Conservation (phyloP, 176 grass and related monocot species). For the Elymus sibiricus region DNA sequence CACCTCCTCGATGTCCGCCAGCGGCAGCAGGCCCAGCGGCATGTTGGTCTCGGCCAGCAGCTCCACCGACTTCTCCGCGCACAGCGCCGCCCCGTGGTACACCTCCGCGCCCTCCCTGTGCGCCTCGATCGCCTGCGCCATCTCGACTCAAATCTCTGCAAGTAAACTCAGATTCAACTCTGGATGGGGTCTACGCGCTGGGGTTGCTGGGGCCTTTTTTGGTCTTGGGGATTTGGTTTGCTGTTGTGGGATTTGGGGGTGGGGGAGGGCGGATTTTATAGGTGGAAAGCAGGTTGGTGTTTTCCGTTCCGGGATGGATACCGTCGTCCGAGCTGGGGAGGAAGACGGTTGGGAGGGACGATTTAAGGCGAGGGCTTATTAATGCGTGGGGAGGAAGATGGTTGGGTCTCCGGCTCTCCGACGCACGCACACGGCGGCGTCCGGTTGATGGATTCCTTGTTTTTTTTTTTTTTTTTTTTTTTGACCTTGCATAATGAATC, state of each 20-base stretch:
- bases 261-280: neutral
- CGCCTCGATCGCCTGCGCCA: constrained; percentile 56
- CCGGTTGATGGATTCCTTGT: neutral
- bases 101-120: constrained; percentile 68
- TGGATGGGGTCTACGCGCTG: neutral
- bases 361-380: neutral
- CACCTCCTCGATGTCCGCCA: constrained; percentile 57
- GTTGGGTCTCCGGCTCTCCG: neutral
- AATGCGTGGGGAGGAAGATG: neutral
- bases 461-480: no score
- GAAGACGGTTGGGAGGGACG: neutral
- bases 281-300: neutral
- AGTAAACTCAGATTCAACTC: constrained; percentile 26
- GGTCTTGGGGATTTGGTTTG: neutral
- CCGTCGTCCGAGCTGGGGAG: neutral
- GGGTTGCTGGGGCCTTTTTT: neutral
- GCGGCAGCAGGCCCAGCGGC: constrained; percentile 57
- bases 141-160: neutral
- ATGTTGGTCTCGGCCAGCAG: constrained; percentile 46
- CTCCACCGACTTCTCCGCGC: constrained; percentile 51
- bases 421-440: neutral
- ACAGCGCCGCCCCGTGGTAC: constrained; percentile 49
- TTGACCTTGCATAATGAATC: neutral
- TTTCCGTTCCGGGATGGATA: neutral
- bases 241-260: neutral